phyloP scores from a whole-genome alignment of 805 yeast genomes.

The Grigorovia humatica region DNA sequence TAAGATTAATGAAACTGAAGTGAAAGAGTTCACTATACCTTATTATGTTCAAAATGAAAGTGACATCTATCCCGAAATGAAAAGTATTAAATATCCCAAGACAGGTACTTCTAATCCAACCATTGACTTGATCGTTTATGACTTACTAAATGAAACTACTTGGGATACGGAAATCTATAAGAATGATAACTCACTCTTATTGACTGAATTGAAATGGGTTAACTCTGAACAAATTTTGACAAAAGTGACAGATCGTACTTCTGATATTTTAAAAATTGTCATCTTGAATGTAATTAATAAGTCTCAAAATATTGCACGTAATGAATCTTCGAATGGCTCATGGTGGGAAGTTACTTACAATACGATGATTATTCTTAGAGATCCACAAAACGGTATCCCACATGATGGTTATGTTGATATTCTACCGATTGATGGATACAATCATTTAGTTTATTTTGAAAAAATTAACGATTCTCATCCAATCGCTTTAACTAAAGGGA shows the following conservation, averaged over 20 bases:
- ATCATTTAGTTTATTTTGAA: slow-evolving; percentile 75
- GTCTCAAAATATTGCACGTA: slow-evolving; percentile 36
- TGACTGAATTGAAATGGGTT: slow-evolving; percentile 67
- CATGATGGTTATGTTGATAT: slow-evolving; percentile 77
- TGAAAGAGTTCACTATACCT: slow-evolving; percentile 64
- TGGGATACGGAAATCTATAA: slow-evolving; percentile 20
- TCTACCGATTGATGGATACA: slow-evolving; percentile 47
- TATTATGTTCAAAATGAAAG: slow-evolving; percentile 54
- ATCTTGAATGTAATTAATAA: slow-evolving; percentile 37
- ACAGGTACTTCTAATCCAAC: slow-evolving; percentile 70
- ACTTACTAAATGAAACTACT: slow-evolving; percentile 20
- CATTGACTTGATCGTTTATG: slow-evolving; percentile 44
- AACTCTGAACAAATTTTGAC: slow-evolving; percentile 44
- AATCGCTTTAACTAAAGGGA: slow-evolving; percentile 55
- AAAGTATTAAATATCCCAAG: slow-evolving; percentile 67
- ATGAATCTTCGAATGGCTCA: slow-evolving; percentile 41
- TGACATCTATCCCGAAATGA: slow-evolving; percentile 50
- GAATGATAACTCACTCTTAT: slow-evolving; percentile 37
- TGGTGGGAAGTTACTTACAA: slow-evolving; percentile 75
- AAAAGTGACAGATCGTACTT: slow-evolving; percentile 53
- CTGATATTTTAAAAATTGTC: slow-evolving; percentile 52
- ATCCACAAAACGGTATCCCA: slow-evolving; percentile 32
- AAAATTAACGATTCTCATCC: slow-evolving; percentile 55
- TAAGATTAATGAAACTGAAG: slow-evolving; percentile 62
- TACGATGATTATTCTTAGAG: slow-evolving; percentile 47